Evolutionary conservation across 208 protist species (phyloP).

Genomic region (Acanthamoeba lugdunensis): DNA sequence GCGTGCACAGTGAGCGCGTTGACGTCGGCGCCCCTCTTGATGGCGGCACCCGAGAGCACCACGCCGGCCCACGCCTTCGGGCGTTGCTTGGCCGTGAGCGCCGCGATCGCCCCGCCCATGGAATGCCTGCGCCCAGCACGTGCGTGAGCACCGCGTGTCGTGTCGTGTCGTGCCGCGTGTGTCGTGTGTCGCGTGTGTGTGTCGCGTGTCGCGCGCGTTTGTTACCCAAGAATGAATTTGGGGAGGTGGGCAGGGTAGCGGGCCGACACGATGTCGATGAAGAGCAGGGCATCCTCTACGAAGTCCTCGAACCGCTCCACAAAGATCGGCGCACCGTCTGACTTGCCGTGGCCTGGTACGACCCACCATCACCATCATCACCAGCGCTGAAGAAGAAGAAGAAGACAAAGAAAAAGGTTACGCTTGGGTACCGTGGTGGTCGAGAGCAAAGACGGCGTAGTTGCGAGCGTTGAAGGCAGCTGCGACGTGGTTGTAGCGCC

Average conservation of each 20-base stretch:
- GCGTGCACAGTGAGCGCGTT: constrained; percentile 11
- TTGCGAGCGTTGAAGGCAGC: background rate
- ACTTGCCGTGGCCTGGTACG: constrained; percentile 41
- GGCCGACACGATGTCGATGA: constrained; percentile 48
- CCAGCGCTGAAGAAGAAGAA: background rate
- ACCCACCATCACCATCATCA: background rate
- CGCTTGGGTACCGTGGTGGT: no score
- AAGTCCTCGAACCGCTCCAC: constrained; percentile 53
- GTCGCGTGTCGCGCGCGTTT: background rate
- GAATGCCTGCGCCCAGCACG: constrained; percentile 34
- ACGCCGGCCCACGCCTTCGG: constrained; percentile 12
- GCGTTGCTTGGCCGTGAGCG: background rate
- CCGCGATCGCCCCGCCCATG: constrained; percentile 50
- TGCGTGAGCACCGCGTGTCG: no score
- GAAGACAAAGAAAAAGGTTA: no score
- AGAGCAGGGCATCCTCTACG: constrained; percentile 16
- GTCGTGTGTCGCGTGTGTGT: background rate
- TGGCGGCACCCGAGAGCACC: constrained; percentile 23
- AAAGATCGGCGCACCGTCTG: constrained; percentile 9
- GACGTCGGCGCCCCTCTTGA: constrained; percentile 47
- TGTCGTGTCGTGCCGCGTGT: background rate
- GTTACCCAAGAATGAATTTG: constrained; percentile 48
- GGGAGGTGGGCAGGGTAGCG: constrained; percentile 30
- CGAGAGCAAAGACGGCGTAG: constrained; percentile 59
- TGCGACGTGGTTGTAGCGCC: constrained; percentile 46